A percentile compares a stretch with the other conserved stretches of the same genome.
Evolutionary conservation across 1,284 basidiomycete genomes (phyloP).

Genomic region (Cryptococcus maquisensis): DNA sequence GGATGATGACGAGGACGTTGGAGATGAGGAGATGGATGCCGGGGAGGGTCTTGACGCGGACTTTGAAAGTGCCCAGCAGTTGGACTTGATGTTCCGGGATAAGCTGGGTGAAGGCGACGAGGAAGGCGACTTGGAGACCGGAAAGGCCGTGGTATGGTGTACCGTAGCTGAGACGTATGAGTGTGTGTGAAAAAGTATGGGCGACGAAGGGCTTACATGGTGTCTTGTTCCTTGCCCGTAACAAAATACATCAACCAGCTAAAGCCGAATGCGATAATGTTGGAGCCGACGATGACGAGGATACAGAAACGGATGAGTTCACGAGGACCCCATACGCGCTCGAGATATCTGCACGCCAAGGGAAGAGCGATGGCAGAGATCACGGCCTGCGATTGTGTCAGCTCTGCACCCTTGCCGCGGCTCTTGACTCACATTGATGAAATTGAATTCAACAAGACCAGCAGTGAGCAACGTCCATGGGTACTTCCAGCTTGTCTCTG

Average conservation of each 20-base stretch:
- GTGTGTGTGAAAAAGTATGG: not conserved
- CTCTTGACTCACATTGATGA: conserved; percentile 68
- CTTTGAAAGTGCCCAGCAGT: conserved; percentile 75
- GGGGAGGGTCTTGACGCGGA: conserved; percentile 86
- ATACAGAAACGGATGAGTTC: conserved; percentile 84
- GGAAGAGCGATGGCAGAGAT: conserved; percentile 74
- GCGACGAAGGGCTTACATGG: conserved; percentile 55
- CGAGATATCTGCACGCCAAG: conserved; percentile 80
- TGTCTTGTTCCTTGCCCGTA: conserved; percentile 35
- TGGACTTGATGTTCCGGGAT: conserved; percentile 98
- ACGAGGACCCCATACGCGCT: conserved; percentile 83
- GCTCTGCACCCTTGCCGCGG: not conserved
- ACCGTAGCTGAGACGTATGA: conserved; percentile 59
- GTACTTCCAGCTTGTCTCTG: conserved; percentile 75
- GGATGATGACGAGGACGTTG: conserved; percentile 78
- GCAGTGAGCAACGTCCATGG: conserved; percentile 92
- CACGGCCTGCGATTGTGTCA: conserved; percentile 57
- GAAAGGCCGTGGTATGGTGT: conserved; percentile 88
- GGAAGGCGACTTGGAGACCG: conserved; percentile 80
- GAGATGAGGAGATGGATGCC: conserved; percentile 91
- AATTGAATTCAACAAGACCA: conserved; percentile 75
- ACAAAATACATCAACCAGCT: conserved; percentile 45
- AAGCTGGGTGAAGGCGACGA: conserved; percentile 94
- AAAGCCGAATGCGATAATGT: conserved; percentile 74
- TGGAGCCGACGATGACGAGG: conserved; percentile 72